Evolutionary conservation across 352 stramenopile species (phyloP), one percentile per base, ranked within the genome.

Genomic region (Phytophthora palmivora): DNA sequence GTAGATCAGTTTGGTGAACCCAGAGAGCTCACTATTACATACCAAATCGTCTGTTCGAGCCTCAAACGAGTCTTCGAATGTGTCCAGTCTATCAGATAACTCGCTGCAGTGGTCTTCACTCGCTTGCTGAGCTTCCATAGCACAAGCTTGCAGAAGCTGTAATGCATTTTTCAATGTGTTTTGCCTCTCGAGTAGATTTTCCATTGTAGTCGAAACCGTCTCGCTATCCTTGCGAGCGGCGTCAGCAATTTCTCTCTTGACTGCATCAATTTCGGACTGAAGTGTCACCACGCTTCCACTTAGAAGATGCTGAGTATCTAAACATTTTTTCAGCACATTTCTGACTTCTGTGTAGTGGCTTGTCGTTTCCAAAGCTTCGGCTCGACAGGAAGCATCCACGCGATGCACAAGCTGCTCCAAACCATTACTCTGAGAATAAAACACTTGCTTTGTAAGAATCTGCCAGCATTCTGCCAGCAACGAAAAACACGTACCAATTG

Each of bases 221-320:
- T 19, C 54, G n/a, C 18, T 45, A 11, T 36, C 63, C 9, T 66
- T 62, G 26, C 16, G 36, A 21, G 34, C 24, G 10, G n/a, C 28
- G 9, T 33, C 38, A 4, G 21, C 39, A 16, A 11, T 21, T 16
- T 43, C 38, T 18, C 43, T 70, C 36, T 76, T 75, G 12, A 70
- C 43, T 15, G 79, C 63, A 19, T 89, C 79, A 11, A 87, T 39
- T 12, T 89, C 82, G 6, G 53, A 67, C 63, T 89, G 79, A 18
- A 91, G 50, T 39, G 74, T 69, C 14, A 91, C 79, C 6, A 91
- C 66, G 0, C 75, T 88, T 15, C 67, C 60, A 51, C 82, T 88
- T 19, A 91, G 47, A 37, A 89, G 56, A 28, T 91, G 79, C 39
- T 91, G 79, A 19, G 76, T 81, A 21, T 91, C 79, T 1, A 87